phyloP scores from a whole-genome alignment of 805 yeast genomes.

The Tetrapisispora phaffii region DNA sequence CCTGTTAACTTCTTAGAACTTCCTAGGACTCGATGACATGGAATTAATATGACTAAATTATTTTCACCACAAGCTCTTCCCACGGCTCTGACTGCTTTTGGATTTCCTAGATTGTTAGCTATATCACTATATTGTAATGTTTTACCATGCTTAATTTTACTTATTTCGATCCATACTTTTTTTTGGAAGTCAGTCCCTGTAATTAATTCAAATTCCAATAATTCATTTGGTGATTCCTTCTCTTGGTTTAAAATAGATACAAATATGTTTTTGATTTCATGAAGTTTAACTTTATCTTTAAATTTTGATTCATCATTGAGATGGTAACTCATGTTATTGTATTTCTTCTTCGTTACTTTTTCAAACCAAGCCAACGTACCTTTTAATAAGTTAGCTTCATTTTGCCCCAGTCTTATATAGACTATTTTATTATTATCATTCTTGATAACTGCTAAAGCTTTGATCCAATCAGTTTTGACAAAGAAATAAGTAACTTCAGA shows the following conservation, averaged over 20 bases:
- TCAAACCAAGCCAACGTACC: constrained; percentile 8
- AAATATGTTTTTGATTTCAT: neutral
- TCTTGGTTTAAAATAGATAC: neutral
- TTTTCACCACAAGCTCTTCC: constrained; percentile 36
- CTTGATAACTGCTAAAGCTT: constrained; percentile 11
- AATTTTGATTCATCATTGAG: neutral
- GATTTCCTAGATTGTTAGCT: constrained; percentile 26
- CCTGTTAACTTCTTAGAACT: constrained; percentile 29
- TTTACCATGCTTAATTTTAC: constrained; percentile 24
- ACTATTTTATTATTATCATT: constrained; percentile 9
- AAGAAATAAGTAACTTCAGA: constrained; percentile 9
- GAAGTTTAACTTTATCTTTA: neutral
- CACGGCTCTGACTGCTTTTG: constrained; percentile 31
- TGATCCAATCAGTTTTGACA: constrained; percentile 7
- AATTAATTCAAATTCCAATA: constrained; percentile 19
- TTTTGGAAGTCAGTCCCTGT: constrained; percentile 35
- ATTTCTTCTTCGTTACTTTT: constrained; percentile 1
- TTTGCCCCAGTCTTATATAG: constrained; percentile 13
- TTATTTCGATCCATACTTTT: constrained; percentile 32
- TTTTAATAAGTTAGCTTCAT: constrained; percentile 7
- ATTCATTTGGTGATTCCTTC: neutral
- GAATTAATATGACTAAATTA: constrained; percentile 32
- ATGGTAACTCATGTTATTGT: neutral
- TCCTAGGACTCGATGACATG: constrained; percentile 36
- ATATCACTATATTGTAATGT: constrained; percentile 29